Conservation (phyloP, 129 eudicot species). For the Ambrosia trifida region DNA sequence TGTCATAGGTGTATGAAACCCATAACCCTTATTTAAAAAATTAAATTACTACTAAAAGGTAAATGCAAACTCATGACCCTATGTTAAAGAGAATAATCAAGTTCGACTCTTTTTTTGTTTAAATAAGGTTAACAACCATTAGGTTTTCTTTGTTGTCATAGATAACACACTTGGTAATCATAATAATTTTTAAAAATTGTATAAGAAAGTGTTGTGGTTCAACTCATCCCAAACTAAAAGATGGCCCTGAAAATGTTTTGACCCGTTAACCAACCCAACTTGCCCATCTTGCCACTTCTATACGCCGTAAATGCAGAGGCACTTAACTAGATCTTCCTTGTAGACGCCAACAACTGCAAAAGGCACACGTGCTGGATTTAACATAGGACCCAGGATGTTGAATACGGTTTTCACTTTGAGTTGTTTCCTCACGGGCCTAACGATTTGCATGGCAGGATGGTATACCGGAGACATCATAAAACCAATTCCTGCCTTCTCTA, state of each 20-base stretch:
- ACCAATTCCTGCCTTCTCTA: constrained; percentile 77
- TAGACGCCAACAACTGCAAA: constrained; percentile 94
- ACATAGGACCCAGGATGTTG: constrained; percentile 87
- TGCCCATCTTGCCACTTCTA: constrained; percentile 8
- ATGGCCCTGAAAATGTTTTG: background rate
- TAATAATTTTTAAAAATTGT: too few species aligned
- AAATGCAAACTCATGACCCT: too few species aligned
- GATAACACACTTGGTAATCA: too few species aligned
- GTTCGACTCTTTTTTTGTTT: too few species aligned
- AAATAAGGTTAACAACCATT: too few species aligned
- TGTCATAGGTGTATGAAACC: too few species aligned
- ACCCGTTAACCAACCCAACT: background rate
- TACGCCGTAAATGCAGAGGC: background rate
- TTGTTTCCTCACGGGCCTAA: constrained; percentile 79
- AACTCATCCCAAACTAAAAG: background rate
- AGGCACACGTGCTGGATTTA: constrained; percentile 91
- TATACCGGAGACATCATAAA: constrained; percentile 91
- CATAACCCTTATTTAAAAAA: too few species aligned
- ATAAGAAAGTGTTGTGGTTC: too few species aligned
- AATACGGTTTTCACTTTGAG: constrained; percentile 92
- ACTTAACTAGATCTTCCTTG: constrained; percentile 79
- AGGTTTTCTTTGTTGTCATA: too few species aligned
- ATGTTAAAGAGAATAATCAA: too few species aligned
- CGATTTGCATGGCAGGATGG: constrained; percentile 94
- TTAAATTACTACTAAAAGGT: too few species aligned